Evolutionary conservation across 2,329 filamentous ascomycete genomes (phyloP).

Genomic region (Ophiostoma fasciatum): DNA sequence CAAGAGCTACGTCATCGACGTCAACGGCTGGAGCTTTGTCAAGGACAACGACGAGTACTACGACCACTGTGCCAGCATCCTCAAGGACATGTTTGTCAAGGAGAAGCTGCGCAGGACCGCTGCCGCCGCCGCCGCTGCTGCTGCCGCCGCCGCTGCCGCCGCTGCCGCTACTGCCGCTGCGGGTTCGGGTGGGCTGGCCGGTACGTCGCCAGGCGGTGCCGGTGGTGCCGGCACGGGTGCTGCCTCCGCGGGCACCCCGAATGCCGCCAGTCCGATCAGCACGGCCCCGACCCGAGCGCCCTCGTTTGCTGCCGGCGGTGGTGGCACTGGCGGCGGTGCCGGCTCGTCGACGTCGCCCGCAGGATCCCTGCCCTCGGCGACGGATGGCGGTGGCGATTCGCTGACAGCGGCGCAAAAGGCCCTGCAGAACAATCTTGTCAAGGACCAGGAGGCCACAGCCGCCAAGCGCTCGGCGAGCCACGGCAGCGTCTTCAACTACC

Average conservation of each 20-base stretch:
- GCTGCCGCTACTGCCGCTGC: conserved; percentile 16
- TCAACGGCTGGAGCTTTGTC: conserved; percentile 99
- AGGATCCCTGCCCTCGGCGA: too few species aligned
- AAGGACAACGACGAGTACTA: conserved; percentile 99
- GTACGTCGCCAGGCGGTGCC: too few species aligned
- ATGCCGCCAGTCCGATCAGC: too few species aligned
- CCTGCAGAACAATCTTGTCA: conserved; percentile 11
- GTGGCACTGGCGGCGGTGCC: conserved; percentile 11
- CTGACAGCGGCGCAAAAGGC: conserved; percentile 10
- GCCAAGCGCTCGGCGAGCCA: not conserved
- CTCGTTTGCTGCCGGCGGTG: conserved; percentile 11
- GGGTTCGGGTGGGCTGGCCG: too few species aligned
- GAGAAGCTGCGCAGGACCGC: conserved; percentile 48
- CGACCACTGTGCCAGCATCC: conserved; percentile 72
- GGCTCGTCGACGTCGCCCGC: conserved; percentile 15
- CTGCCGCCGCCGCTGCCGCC: conserved; percentile 9
- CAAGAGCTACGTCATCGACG: conserved; percentile 93
- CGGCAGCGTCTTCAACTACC: conserved; percentile 1
- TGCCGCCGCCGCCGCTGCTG: conserved; percentile 4
- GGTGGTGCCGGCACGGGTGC: too few species aligned
- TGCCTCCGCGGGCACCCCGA: too few species aligned
- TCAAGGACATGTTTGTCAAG: conserved; percentile 75
- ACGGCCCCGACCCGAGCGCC: too few species aligned
- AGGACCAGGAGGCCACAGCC: conserved; percentile 14
- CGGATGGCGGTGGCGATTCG: conserved; percentile 2